A percentile compares a stretch with the other conserved stretches of the same genome.
Conservation (phyloP, 1,139 yeast species). For the Pichia sp. region DNA sequence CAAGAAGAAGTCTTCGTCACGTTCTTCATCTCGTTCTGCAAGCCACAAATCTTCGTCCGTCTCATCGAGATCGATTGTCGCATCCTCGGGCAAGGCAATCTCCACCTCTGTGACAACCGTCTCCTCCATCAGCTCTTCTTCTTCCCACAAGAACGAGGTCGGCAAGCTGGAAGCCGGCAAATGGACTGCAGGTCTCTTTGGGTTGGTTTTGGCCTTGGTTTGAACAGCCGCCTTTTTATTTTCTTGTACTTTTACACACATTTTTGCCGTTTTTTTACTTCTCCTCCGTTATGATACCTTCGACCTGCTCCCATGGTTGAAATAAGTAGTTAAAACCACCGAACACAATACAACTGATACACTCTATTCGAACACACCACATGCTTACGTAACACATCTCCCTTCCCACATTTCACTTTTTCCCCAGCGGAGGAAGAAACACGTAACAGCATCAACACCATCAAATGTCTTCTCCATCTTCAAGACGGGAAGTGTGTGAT, state of each 20-base stretch:
- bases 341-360: neutral
- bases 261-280: neutral
- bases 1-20: neutral
- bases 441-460: neutral
- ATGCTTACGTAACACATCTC: neutral
- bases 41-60: slow-evolving; percentile 20
- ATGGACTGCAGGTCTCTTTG: slow-evolving; percentile 13
- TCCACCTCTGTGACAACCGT: slow-evolving; percentile 32
- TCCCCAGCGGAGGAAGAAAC: neutral
- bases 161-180: slow-evolving; percentile 10
- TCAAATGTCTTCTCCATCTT: neutral
- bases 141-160: slow-evolving; percentile 19
- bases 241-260: neutral
- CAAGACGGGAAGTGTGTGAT: too few species aligned
- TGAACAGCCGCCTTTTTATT: slow-evolving; percentile 2
- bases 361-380: too few species aligned
- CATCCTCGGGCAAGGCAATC: slow-evolving; percentile 13
- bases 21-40: too few species aligned
- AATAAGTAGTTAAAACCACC: too few species aligned
- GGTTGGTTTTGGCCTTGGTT: slow-evolving; percentile 16
- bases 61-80: slow-evolving; percentile 1
- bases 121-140: slow-evolving; percentile 23
- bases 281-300: neutral
- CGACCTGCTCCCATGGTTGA: too few species aligned
- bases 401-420: neutral